Conservation (phyloP, 768 basidiomycete species). For the Tephrocybe sp. region DNA sequence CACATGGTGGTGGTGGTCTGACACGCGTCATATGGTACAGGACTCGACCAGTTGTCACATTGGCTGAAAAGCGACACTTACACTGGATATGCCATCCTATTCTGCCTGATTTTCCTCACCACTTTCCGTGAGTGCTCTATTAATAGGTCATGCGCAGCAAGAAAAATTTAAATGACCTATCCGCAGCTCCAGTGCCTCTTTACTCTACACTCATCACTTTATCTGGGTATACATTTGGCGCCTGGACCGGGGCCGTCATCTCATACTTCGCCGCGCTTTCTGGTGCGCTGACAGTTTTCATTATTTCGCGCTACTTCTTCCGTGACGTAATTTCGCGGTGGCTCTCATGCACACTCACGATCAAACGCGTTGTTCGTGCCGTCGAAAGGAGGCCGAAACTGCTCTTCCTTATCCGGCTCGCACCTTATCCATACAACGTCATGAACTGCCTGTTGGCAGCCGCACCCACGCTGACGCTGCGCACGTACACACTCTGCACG, state of each 20-base stretch:
- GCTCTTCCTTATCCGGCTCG: constrained; percentile 88
- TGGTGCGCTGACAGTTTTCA: constrained; percentile 84
- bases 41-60: constrained; percentile 77
- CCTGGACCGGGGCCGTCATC: constrained; percentile 81
- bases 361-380: constrained; percentile 81
- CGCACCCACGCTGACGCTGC: constrained; percentile 75
- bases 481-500: constrained; percentile 79
- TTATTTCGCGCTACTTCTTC: constrained; percentile 73
- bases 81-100: constrained; percentile 78
- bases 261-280: constrained; percentile 85
- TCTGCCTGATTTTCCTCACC: constrained; percentile 80
- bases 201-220: constrained; percentile 93
- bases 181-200: constrained; percentile 80
- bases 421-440: constrained; percentile 92
- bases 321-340: constrained; percentile 70
- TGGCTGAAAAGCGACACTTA: constrained; percentile 73
- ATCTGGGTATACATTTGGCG: constrained; percentile 88
- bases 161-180: constrained; percentile 6
- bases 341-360: constrained; percentile 67
- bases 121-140: constrained; percentile 71
- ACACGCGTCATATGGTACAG: constrained; percentile 34
- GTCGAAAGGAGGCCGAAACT: constrained; percentile 87
- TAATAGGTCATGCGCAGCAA: constrained; percentile 6
- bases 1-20: neutral
- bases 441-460: constrained; percentile 94